Evolutionary conservation across 2,329 filamentous ascomycete genomes (phyloP).

Genomic region (Ascochyta pisi): DNA sequence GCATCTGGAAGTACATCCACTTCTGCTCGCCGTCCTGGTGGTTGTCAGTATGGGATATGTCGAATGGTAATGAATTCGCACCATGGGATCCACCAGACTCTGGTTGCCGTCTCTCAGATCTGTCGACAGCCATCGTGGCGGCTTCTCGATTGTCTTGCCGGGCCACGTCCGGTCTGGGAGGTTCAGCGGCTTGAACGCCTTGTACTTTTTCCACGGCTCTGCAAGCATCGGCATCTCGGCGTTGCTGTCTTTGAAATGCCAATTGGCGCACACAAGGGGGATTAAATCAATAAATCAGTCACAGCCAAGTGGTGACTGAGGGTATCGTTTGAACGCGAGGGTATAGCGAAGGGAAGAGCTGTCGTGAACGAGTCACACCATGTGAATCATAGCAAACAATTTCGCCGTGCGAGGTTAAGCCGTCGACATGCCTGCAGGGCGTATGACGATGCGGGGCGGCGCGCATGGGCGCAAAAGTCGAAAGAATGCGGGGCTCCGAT

Average conservation of each 20-base stretch:
- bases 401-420: constrained; percentile 16
- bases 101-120: constrained; percentile 94
- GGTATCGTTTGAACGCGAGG: neutral
- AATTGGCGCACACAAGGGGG: neutral
- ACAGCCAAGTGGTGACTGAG: constrained; percentile 8
- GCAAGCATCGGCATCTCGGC: constrained; percentile 64
- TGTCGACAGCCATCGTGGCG: constrained; percentile 89
- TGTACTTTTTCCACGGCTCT: constrained; percentile 80
- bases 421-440: constrained; percentile 11
- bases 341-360: neutral
- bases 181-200: constrained; percentile 69
- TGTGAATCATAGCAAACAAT: constrained; percentile 14
- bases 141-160: constrained; percentile 78
- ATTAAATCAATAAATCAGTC: neutral
- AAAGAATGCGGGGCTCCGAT: constrained; percentile 19
- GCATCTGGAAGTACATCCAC: constrained; percentile 93
- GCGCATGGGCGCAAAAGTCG: constrained; percentile 13
- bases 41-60: constrained; percentile 14
- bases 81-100: constrained; percentile 91
- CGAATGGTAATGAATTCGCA: constrained; percentile 50
- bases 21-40: constrained; percentile 89
- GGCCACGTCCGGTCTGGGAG: constrained; percentile 83
- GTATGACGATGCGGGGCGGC: constrained; percentile 19
- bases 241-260: neutral
- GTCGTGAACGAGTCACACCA: constrained; percentile 9